Evolutionary conservation across 2,329 filamentous ascomycete genomes (phyloP).

Genomic region (Phaeosphaeria sp.): DNA sequence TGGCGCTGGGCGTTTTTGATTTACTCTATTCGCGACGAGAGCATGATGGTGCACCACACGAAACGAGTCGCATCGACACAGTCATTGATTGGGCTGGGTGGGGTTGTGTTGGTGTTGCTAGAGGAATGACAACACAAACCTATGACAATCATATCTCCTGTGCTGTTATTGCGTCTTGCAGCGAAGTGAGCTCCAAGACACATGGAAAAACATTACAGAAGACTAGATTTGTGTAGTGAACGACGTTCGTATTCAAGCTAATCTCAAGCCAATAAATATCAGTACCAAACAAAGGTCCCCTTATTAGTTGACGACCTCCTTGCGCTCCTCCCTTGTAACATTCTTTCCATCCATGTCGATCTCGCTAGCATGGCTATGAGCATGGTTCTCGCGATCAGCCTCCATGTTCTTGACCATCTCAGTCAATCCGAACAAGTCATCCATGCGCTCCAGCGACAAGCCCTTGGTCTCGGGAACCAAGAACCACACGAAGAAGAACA

Average conservation of each 20-base stretch:
- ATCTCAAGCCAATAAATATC: neutral
- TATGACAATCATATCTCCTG: neutral
- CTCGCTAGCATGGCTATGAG: constrained; percentile 22
- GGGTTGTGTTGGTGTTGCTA: neutral
- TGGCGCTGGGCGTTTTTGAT: neutral
- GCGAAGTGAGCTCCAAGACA: no score
- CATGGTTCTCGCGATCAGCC: constrained; percentile 37
- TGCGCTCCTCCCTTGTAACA: constrained; percentile 31
- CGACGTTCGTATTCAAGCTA: neutral
- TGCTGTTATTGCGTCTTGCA: no score
- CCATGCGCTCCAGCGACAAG: constrained; percentile 67
- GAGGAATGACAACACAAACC: neutral
- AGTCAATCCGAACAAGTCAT: constrained; percentile 69
- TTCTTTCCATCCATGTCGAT: constrained; percentile 41
- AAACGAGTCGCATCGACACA: neutral
- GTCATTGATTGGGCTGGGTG: neutral
- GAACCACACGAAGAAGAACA: constrained; percentile 71
- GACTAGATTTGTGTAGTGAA: neutral
- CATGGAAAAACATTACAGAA: no score
- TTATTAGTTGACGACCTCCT: constrained; percentile 30
- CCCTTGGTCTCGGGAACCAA: constrained; percentile 78
- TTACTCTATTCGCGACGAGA: neutral
- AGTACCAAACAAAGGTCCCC: neutral
- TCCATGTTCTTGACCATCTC: constrained; percentile 51
- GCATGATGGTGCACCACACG: neutral